Conservation (phyloP, 2,329 filamentous ascomycete genomes). For the Fusarium sp. region DNA sequence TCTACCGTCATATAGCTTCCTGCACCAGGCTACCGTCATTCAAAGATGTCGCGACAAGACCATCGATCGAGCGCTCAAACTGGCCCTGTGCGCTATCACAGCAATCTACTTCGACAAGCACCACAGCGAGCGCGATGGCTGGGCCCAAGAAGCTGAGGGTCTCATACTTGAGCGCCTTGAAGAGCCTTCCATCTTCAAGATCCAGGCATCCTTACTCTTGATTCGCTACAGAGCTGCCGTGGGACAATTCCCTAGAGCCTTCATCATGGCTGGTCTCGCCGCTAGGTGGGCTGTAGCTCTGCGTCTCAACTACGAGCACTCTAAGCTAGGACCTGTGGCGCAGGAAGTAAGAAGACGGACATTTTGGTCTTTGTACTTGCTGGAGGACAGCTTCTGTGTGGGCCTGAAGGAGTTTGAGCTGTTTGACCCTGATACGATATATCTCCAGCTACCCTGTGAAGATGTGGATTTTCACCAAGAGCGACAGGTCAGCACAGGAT, state of each 20-base stretch:
- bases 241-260: constrained; percentile 48
- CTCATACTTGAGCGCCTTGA: constrained; percentile 48
- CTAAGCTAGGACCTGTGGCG: constrained; percentile 41
- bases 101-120: constrained; percentile 46
- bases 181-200: constrained; percentile 49
- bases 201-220: constrained; percentile 47
- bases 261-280: constrained; percentile 49
- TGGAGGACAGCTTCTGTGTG: constrained; percentile 50
- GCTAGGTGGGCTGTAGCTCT: constrained; percentile 49
- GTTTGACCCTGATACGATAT: constrained; percentile 46
- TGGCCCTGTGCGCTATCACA: constrained; percentile 47
- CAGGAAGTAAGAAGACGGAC: constrained; percentile 49
- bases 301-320: constrained; percentile 50
- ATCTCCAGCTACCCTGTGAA: constrained; percentile 48
- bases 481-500: constrained; percentile 42
- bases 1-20: constrained; percentile 46
- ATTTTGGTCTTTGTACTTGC: constrained; percentile 48
- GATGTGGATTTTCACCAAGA: constrained; percentile 46
- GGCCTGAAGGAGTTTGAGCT: constrained; percentile 49
- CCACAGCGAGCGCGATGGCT: constrained; percentile 27
- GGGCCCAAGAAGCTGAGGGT: constrained; percentile 47
- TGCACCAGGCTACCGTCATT: constrained; percentile 47
- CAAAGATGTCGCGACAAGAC: constrained; percentile 48
- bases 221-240: constrained; percentile 49
- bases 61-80: constrained; percentile 46